A percentile compares a stretch with the other conserved stretches of the same genome.
Conservation (phyloP, 805 yeast genomes). For the Ogataea methanolica region DNA sequence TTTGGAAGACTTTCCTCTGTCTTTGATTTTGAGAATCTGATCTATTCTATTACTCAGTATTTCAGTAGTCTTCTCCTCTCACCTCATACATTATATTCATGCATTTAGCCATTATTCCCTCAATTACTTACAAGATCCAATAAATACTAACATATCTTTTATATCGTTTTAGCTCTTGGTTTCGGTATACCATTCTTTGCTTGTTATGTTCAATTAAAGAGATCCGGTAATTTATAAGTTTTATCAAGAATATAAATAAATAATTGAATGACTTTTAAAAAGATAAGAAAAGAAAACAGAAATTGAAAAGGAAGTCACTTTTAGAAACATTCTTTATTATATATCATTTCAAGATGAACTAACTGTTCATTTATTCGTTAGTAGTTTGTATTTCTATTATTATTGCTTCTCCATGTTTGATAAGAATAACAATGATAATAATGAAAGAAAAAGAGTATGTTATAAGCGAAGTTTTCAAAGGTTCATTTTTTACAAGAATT, state of each 20-base stretch:
- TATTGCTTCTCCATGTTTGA: too few relatives aligned
- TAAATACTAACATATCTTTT: constrained; percentile 10
- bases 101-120: neutral
- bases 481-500: too few relatives aligned
- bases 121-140: neutral
- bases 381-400: too few relatives aligned
- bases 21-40: too few relatives aligned
- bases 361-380: too few relatives aligned
- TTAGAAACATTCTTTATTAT: neutral
- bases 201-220: constrained; percentile 77
- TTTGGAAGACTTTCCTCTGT: too few relatives aligned
- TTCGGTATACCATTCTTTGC: constrained; percentile 76
- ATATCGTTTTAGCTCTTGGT: constrained; percentile 38
- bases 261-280: neutral
- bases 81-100: neutral
- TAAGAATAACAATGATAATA: too few relatives aligned
- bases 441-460: too few relatives aligned
- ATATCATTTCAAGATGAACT: too few relatives aligned
- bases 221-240: constrained; percentile 59
- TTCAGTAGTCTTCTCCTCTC: too few relatives aligned
- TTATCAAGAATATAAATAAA: neutral
- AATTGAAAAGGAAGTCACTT: neutral
- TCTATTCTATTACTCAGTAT: too few relatives aligned
- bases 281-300: neutral
- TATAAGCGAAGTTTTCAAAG: too few relatives aligned